Evolutionary conservation across 768 basidiomycete species (phyloP), one percentile per base, ranked within the genome.

Genomic region (Leccinum ochraceum): DNA sequence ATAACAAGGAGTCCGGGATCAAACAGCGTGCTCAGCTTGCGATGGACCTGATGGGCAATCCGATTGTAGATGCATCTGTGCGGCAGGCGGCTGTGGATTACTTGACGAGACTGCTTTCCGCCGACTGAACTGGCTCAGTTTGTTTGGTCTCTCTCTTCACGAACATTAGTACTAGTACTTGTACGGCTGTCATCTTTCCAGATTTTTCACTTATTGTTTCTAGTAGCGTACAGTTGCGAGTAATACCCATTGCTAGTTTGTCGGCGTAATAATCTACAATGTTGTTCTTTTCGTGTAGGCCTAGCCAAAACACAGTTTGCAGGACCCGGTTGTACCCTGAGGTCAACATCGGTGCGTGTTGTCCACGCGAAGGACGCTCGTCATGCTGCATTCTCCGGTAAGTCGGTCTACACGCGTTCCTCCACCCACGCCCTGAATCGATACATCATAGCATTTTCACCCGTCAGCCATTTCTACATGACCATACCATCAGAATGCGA

Each of bases 61-160:
- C 81, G 6, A 76, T 74, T 39, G 79, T 84, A 8, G 87, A 89
- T 62, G 78, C 78, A n/a, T 77, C 79, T 11, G 78, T 90, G 56
- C 86, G 84, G 71, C 82, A 84, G 64, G 85, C 84, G 5, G 89
- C 88, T 3, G 80, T 84, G 48, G 88, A 90, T 54, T 91, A 88
- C 74, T 74, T 91, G 65, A 88, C 87, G 75, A 86, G 83, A 68
- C 74, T 89, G 30, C 86, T 90, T 62, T 69, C 70, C 39, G 65
- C 70, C 0, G 72, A 75, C 54, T 74, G 66, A 74, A 63, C 66
- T 65, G 59, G 63, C 61, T 67, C 32, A 58, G 44, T 58, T 65
- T 65, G 52, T 56, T 53, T 50, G 24, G 49, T 13, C 8, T 30
- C 28, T 49, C n/a, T 56, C 17, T 60, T 26, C 44, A 46, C 11